phyloP scores from a whole-genome alignment of 2,329 filamentous ascomycete genomes.

The Colletotrichum lini region DNA sequence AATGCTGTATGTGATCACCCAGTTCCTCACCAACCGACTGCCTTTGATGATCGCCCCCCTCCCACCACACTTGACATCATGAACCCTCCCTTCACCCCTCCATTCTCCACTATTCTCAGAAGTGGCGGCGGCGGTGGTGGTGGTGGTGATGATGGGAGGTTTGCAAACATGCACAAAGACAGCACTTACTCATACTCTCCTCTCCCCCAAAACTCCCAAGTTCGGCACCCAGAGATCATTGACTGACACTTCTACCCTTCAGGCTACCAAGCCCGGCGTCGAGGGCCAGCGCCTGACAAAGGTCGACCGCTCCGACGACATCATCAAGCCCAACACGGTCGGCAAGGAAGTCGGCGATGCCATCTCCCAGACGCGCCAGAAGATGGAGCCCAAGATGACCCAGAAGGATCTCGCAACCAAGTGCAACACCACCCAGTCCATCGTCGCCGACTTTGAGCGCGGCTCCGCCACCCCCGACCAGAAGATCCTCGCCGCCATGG shows the following conservation, averaged over 20 bases:
- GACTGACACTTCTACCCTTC: slow-evolving; percentile 41
- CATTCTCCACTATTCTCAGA: slow-evolving; percentile 31
- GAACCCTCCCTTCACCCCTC: slow-evolving; percentile 15
- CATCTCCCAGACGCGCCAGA: slow-evolving; percentile 84
- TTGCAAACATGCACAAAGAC: neutral
- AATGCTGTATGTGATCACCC: slow-evolving; percentile 77
- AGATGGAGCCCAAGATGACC: slow-evolving; percentile 94
- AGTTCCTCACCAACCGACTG: neutral
- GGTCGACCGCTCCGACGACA: slow-evolving; percentile 97
- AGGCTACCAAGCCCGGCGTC: slow-evolving; percentile 67
- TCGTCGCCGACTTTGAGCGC: slow-evolving; percentile 89
- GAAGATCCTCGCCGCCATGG: slow-evolving; percentile 83
- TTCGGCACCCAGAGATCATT: neutral
- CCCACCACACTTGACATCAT: slow-evolving; percentile 35
- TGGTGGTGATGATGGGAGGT: neutral
- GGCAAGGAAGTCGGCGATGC: slow-evolving; percentile 85
- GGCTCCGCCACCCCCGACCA: slow-evolving; percentile 85
- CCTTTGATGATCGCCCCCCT: neutral
- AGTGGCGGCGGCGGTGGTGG: neutral
- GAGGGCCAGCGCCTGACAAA: slow-evolving; percentile 98
- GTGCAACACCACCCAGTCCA: slow-evolving; percentile 86
- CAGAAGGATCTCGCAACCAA: slow-evolving; percentile 90
- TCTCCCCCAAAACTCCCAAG: too few species aligned
- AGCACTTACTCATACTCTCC: neutral
- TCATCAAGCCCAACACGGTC: slow-evolving; percentile 95